Evolutionary conservation across 2,329 filamentous ascomycete species (phyloP), one percentile per base, ranked within the genome.

Genomic region (Camillea tinctor): DNA sequence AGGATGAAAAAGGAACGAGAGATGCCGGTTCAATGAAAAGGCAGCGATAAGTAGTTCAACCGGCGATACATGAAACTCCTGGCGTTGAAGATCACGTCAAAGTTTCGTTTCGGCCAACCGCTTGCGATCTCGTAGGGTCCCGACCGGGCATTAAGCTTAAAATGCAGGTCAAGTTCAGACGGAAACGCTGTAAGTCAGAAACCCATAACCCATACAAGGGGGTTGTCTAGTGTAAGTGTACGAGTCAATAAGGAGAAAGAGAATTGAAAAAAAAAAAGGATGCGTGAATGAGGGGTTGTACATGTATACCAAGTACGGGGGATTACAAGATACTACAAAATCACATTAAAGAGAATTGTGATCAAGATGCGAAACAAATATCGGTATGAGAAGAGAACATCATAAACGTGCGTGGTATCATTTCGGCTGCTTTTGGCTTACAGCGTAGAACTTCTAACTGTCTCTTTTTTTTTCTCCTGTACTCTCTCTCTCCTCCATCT

Each of bases 71-170:
- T 50, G 49, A 50, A 50, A 50, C 49, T 23, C 19, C 19, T 50
- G 49, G 49, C 21, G 49, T 50, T 50, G 49, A 50, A 23, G 49
- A 50, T 50, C 19, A 50, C 21, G 49, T 23, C 49, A 13, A 23
- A 21, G 49, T 50, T 50, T 50, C 49, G 49, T 50, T 50, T 50
- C 49, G 36, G 49, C 49, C 49, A 50, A 50, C 49, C 49, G 49
- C 49, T 21, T 23, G 49, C 9, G 7, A 44, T 44, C 36, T 44
- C 36, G 36, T 44, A 44, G 36, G 36, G 36, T n/a, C 36, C 15
- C 13, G 36, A 4, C 49, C 15, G 49, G 49, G 21, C 19, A 13
- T 50, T 50, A 50, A 50, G 49, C 49, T 50, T 50, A 50, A 50
- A 21, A 50, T 13, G 21, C 49, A 50, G 49, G 49, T 21, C 49